Conservation (phyloP, 2,329 filamentous ascomycete species). For the Aureobasidium sp. region DNA sequence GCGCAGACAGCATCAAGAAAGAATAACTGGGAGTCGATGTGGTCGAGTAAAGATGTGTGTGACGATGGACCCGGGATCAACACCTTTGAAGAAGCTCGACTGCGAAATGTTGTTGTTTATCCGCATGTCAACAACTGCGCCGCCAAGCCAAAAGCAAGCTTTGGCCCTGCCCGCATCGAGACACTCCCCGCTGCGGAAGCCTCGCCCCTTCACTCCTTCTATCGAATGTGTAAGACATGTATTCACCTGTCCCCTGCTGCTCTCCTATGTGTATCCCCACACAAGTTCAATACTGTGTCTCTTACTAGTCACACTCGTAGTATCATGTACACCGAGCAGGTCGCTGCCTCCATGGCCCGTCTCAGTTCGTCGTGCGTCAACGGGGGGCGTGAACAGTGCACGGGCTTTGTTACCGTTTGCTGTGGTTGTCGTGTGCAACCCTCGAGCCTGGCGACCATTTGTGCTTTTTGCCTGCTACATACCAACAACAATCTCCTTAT, state of each 20-base stretch:
- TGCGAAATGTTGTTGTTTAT: constrained; percentile 10
- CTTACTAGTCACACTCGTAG: too few relatives aligned
- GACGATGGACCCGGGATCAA: neutral
- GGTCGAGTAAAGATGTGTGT: constrained; percentile 3
- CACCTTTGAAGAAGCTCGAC: constrained; percentile 5
- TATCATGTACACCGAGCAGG: neutral
- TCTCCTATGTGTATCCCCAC: neutral
- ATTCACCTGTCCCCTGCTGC: neutral
- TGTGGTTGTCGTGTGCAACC: constrained; percentile 1
- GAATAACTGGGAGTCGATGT: neutral
- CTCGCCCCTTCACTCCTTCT: neutral
- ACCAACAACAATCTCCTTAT: constrained; percentile 11
- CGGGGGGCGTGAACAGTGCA: neutral
- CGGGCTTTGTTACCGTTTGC: neutral
- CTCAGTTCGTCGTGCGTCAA: neutral
- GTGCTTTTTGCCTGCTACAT: neutral
- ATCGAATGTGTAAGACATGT: neutral
- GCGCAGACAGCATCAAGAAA: constrained; percentile 14
- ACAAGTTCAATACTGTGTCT: neutral
- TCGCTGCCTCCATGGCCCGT: neutral
- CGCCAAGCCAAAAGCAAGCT: neutral
- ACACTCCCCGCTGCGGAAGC: neutral
- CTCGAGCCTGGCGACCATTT: neutral
- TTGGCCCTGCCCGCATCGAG: neutral
- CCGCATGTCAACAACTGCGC: constrained; percentile 9